A percentile compares a stretch with the other conserved stretches of the same genome.
Evolutionary conservation across 208 protist genomes (phyloP).

Genomic region (Acanthamoeba lenticulata): DNA sequence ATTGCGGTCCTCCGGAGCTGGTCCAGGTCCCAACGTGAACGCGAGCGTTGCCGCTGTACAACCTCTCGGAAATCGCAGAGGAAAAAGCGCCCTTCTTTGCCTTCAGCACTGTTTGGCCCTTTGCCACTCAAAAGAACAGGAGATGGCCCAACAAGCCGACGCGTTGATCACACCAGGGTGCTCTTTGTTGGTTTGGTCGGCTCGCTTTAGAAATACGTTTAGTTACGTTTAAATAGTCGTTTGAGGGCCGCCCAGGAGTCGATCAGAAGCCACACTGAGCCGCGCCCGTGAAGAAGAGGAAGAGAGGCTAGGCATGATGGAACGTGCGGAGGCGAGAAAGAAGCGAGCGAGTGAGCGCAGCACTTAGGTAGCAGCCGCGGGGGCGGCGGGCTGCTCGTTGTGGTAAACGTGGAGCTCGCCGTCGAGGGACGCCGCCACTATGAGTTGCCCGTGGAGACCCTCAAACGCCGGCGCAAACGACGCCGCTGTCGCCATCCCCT

Average conservation of each 20-base stretch:
- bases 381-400: neutral
- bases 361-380: too few species aligned
- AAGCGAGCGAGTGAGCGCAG: neutral
- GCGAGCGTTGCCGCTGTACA: too few species aligned
- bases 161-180: neutral
- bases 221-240: too few species aligned
- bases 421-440: conserved; percentile 30
- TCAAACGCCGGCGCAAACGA: neutral
- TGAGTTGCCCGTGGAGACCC: neutral
- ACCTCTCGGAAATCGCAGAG: neutral
- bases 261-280: too few species aligned
- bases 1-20: too few species aligned
- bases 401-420: conserved; percentile 32
- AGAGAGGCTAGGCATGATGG: too few species aligned
- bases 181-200: neutral
- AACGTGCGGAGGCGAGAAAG: too few species aligned
- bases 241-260: too few species aligned
- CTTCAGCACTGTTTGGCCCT: neutral
- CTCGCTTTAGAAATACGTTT: too few species aligned
- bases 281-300: too few species aligned
- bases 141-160: too few species aligned
- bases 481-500: conserved; percentile 30
- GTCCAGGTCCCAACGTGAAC: too few species aligned
- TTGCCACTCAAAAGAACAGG: neutral
- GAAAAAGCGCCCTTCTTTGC: neutral